phyloP scores from a whole-genome alignment of 805 yeast species.

The Hanseniaspora guilliermondii region DNA sequence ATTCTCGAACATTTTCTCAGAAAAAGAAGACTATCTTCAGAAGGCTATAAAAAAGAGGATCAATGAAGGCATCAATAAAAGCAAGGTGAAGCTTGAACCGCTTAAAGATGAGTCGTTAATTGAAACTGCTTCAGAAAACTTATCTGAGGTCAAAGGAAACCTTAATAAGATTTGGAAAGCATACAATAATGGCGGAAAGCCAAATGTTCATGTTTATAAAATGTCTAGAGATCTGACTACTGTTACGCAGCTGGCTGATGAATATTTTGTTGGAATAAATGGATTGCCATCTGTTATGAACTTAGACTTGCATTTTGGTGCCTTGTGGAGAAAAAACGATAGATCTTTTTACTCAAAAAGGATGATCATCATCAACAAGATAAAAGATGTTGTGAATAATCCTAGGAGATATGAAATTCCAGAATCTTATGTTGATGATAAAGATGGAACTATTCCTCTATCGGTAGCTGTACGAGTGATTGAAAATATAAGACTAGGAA shows the following conservation, averaged over 20 bases:
- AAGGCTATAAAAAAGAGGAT: not conserved
- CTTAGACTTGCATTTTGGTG: conserved; percentile 23
- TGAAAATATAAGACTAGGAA: conserved; percentile 25
- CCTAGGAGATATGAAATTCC: conserved; percentile 20
- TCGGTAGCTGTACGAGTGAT: conserved; percentile 21
- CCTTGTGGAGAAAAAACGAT: conserved; percentile 24
- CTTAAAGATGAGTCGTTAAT: not conserved
- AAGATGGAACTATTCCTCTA: conserved; percentile 13
- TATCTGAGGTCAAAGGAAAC: not conserved
- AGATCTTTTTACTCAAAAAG: conserved; percentile 24
- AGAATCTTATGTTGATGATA: conserved; percentile 12
- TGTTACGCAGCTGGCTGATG: conserved; percentile 23
- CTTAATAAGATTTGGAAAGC: conserved; percentile 1
- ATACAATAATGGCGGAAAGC: not conserved
- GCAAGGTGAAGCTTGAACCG: conserved; percentile 10
- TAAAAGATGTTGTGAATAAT: conserved; percentile 19
- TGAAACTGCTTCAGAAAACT: conserved; percentile 2
- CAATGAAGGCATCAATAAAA: not conserved
- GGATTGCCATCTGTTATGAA: conserved; percentile 23
- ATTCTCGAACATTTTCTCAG: not conserved
- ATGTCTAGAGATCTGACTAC: conserved; percentile 22
- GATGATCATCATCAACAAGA: conserved; percentile 21
- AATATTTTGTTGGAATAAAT: conserved; percentile 24
- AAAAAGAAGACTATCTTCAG: not conserved
- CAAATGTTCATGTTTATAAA: conserved; percentile 15